These are phyloP conservation scores for Trypanosomatidae sp. DNA, from an alignment of 208 protist species.

Conservation along the genomic window DNA sequence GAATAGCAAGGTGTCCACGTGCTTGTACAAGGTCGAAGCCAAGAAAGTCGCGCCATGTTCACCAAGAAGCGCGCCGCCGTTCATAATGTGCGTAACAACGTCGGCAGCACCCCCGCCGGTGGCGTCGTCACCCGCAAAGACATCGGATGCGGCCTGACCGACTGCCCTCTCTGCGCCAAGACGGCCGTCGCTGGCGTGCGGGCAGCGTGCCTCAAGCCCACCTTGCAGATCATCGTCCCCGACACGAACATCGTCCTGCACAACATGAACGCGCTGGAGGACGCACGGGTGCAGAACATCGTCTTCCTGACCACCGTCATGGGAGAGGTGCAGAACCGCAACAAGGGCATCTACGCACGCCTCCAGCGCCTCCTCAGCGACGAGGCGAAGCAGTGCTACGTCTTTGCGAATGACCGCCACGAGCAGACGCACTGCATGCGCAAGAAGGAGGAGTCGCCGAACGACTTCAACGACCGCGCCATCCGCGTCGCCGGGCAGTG, in stretches of 20 bases:
- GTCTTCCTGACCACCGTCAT: slow-evolving; percentile 90
- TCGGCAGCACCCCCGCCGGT: slow-evolving; percentile 4
- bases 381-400: slow-evolving; percentile 74
- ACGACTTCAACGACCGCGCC: slow-evolving; percentile 91
- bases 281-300: slow-evolving; percentile 75
- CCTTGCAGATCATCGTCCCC: slow-evolving; percentile 58
- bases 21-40: too few relatives aligned
- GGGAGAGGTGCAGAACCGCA: slow-evolving; percentile 88
- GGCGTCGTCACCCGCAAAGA: slow-evolving; percentile 70
- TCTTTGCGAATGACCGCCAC: slow-evolving; percentile 93
- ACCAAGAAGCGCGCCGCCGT: slow-evolving; percentile 65
- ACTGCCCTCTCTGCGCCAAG: slow-evolving; percentile 51
- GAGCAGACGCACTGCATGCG: slow-evolving; percentile 84
- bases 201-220: slow-evolving; percentile 31
- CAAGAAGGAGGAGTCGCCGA: slow-evolving; percentile 67
- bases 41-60: too few relatives aligned
- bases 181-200: slow-evolving; percentile 26
- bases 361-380: slow-evolving; percentile 77
- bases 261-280: slow-evolving; percentile 92
- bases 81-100: slow-evolving; percentile 42
- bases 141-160: slow-evolving; percentile 72
- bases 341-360: slow-evolving; percentile 86
- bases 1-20: neutral
- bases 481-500: slow-evolving; percentile 84
- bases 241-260: slow-evolving; percentile 93